Percentiles rank a stretch among this genome's conserved stretches.
Evolutionary conservation across 2,329 filamentous ascomycete species (phyloP).

Genomic region (Helotiales sp.): DNA sequence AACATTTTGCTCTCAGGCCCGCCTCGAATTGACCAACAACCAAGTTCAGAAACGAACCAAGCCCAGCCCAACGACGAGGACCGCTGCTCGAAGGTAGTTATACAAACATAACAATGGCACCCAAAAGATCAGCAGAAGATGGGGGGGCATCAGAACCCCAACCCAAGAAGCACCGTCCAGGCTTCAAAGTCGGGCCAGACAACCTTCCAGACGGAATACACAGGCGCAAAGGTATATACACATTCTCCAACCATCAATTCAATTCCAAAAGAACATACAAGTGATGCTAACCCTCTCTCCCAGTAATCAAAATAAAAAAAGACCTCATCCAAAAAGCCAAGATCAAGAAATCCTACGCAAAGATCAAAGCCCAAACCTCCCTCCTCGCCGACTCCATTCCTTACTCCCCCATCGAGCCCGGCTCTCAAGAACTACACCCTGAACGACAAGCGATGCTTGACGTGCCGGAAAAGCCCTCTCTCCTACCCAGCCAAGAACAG

Average conservation of each 20-base stretch:
- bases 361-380: constrained; percentile 67
- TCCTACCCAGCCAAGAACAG: constrained; percentile 20
- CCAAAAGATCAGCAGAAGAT: constrained; percentile 60
- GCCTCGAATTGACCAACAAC: not conserved
- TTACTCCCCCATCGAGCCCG: constrained; percentile 28
- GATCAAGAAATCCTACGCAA: constrained; percentile 89
- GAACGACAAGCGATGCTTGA: constrained; percentile 64
- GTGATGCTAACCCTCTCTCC: constrained; percentile 12
- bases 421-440: constrained; percentile 59
- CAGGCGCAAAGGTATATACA: constrained; percentile 70
- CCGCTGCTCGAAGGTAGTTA: constrained; percentile 16
- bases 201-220: constrained; percentile 91
- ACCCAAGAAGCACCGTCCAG: constrained; percentile 64
- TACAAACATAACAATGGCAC: constrained; percentile 53
- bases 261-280: not conserved
- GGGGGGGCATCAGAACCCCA: constrained; percentile 46
- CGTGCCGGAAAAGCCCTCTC: constrained; percentile 40
- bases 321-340: constrained; percentile 91
- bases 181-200: constrained; percentile 85
- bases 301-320: constrained; percentile 87
- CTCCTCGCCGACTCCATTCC: constrained; percentile 30
- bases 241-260: constrained; percentile 1
- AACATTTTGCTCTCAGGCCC: not conserved
- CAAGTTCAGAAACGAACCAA: too few relatives aligned
- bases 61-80: too few relatives aligned